Evolutionary conservation across 2,329 filamentous ascomycete genomes (phyloP), one percentile per base, ranked within the genome.

Genomic region (Claviceps sorghi): DNA sequence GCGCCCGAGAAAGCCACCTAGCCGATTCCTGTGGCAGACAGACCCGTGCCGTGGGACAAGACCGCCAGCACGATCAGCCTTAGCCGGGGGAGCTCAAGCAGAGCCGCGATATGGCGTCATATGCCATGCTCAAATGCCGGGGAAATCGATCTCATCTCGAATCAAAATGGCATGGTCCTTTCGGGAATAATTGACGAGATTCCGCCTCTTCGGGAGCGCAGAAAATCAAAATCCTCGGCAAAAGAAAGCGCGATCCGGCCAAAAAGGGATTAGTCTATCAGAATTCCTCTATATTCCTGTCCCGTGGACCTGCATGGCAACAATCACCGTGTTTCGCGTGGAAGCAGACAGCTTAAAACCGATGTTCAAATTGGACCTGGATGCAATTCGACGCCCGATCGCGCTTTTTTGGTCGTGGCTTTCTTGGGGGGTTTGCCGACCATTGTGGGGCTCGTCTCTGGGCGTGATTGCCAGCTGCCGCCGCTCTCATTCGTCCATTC

Each of bases 31-130:
- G 26, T 30, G 15, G 43, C 43, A 10, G 42, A 45, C 22, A 13
- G 26, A 30, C n/a, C 21, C 19, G 32, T 44, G 26, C 19, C 21
- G 52, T 51, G 52, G 52, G 52, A 54, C 52, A 51, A 51, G 5
- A 45, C 34, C 55, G 62, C 49, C 29, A 45, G 30, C 41, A 29
- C 41, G 29, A 19, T 21, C 60, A 62, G 61, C 62, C 62, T 61
- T 62, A 47, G 61, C 49, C 56, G 56, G 55, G 47, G 55, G 54
- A 59, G 56, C 57, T 62, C 58, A 56, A 58, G 42, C 49, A 59
- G 58, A 59, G 60, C 58, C 59, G 58, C 60, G 58, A 58, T 53
- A 56, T 63, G 56, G 57, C 61, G 58, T 56, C 60, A 58, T 60
- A 56, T 26, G 57, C 56, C 56, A 52, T 43, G 38, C 34, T 30